Evolutionary conservation across 495 filamentous ascomycete species (phyloP), one percentile per base, ranked within the genome.

Genomic region (Glonium stellatum): DNA sequence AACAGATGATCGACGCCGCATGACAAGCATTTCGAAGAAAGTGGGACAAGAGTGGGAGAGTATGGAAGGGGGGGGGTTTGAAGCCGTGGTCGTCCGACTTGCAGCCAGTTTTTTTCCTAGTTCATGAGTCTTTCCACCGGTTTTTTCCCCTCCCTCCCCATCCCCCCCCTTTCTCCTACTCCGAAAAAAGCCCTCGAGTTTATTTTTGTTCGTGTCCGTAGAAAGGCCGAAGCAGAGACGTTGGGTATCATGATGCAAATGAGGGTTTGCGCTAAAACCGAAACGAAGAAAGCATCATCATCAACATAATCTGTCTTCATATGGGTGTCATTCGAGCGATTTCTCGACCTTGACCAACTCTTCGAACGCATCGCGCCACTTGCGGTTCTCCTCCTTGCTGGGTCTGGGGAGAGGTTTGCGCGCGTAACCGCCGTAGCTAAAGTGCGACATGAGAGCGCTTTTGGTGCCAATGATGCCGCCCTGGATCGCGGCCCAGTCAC

Each of bases 391-490:
- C 61, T 83, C 77, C 34, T 74, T 72, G 31, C 75, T 82, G 23
- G 87, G 87, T 49, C 79, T 77, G 46, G 90, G 88, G 65, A 92
- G 84, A 35, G 92, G 92, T 65, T 83, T 86, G 18, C 92, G 79
- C 21, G 84, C 86, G 61, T 80, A 80, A 18, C 87, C 88, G 19
- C 90, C 91, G 70, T 96, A 96, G 51, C 87, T 88, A 64, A 82
- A 82, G 69, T 83, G 85, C 31, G 79, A 76, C 70, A 90, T 78
- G 67, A 97, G 71, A 1, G 82, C 88, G 57, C 80, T 82, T 81
- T 97, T 97, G 64, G 89, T 88, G 27, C 87, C 89, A 15, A 95
- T 82, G 57, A 96, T 88, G 22, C 90, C 92, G 42, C 87, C 86
- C 64, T 92, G 83, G 65, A 95, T 95, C 19, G 87, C 86, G 18